phyloP scores from a whole-genome alignment of 345 rosid species.

The Melaleuca quinquenervia region DNA sequence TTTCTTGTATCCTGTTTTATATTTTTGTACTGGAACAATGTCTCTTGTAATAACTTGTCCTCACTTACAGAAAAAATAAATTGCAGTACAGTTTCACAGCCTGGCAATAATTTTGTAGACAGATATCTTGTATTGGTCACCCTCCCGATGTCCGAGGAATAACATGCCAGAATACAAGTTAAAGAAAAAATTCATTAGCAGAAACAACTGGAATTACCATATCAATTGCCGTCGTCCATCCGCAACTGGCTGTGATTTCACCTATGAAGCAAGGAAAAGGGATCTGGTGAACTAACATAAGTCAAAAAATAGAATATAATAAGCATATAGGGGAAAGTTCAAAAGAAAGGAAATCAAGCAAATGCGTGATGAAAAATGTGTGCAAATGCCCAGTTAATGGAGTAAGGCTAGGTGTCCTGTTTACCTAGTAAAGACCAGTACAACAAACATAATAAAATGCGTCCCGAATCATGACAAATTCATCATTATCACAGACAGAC shows the following conservation, averaged over 20 bases:
- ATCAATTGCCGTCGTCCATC: constrained; percentile 50
- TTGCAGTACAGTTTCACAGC: background rate
- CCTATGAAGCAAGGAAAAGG: constrained; percentile 33
- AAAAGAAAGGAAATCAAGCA: background rate
- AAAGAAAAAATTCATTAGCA: background rate
- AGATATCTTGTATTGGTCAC: background rate
- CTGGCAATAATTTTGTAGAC: background rate
- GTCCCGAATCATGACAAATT: background rate
- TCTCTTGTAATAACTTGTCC: background rate
- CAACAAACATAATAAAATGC: background rate
- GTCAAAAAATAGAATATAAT: background rate
- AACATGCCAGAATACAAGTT: background rate
- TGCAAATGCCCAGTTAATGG: background rate
- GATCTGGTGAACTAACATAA: background rate
- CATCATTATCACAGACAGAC: background rate
- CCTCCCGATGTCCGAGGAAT: background rate
- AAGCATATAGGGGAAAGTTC: background rate
- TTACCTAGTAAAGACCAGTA: background rate
- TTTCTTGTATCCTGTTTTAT: background rate
- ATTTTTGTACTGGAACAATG: background rate
- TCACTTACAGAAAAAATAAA: background rate
- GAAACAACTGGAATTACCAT: constrained; percentile 40
- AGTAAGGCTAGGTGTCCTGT: background rate
- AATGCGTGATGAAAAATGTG: background rate
- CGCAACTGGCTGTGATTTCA: constrained; percentile 78